Conservation (phyloP, 106 monocot genomes). For the Phalaenopsis equestris region DNA sequence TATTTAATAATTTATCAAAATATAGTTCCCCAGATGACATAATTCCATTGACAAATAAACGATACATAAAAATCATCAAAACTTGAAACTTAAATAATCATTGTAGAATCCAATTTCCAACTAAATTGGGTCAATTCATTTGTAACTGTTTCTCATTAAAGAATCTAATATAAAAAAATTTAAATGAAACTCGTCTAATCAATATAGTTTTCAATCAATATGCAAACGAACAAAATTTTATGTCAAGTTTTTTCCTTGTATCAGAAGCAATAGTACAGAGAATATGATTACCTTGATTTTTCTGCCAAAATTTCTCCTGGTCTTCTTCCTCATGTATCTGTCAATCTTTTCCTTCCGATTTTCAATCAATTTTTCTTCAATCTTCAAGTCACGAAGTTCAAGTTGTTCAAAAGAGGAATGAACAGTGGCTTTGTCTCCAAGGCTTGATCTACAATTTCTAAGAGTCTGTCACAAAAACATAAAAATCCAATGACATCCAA, state of each 20-base stretch:
- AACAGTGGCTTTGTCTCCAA: conserved; percentile 10
- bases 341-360: conserved; percentile 77
- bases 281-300: conserved; percentile 70
- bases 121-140: background rate
- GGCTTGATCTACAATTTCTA: conserved; percentile 20
- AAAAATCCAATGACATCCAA: background rate
- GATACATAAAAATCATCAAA: background rate
- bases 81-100: background rate
- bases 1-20: background rate
- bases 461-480: conserved; percentile 32
- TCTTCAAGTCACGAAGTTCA: conserved; percentile 18
- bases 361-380: conserved; percentile 35
- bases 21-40: background rate
- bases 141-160: background rate
- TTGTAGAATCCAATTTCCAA: background rate
- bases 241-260: background rate
- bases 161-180: background rate
- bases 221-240: background rate
- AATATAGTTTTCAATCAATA: background rate
- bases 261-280: background rate
- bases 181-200: background rate
- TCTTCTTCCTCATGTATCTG: conserved; percentile 85
- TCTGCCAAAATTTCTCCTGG: conserved; percentile 73
- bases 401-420: conserved; percentile 27
- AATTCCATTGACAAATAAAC: background rate